Conservation (phyloP, 768 basidiomycete genomes). For the Sporobolomyces phaffii region DNA sequence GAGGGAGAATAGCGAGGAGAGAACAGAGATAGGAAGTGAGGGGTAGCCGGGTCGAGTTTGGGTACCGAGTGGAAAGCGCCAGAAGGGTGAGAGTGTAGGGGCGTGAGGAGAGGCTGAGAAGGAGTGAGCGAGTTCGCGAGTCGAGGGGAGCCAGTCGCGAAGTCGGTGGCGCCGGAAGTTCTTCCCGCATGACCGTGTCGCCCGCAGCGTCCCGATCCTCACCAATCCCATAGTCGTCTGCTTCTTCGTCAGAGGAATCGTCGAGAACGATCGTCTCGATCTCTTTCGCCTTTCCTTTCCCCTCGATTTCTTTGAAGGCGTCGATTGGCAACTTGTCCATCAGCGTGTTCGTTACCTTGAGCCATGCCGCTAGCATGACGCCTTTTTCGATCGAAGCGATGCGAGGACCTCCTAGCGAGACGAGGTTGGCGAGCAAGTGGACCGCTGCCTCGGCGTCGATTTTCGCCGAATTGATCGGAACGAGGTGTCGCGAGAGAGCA, state of each 20-base stretch:
- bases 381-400: conserved; percentile 4
- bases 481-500: not conserved
- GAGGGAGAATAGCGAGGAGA: conserved; percentile 59
- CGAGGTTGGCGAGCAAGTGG: conserved; percentile 23
- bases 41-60: conserved; percentile 51
- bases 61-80: conserved; percentile 56
- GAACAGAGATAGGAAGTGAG: conserved; percentile 59
- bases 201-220: not conserved
- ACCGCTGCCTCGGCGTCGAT: not conserved
- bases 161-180: not conserved
- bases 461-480: not conserved
- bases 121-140: not conserved
- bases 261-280: conserved; percentile 14
- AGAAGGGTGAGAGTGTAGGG: conserved; percentile 23
- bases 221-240: not conserved
- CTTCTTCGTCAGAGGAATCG: conserved; percentile 5
- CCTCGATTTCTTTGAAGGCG: not conserved
- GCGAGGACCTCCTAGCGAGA: not conserved
- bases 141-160: not conserved
- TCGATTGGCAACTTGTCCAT: conserved; percentile 3
- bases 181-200: not conserved
- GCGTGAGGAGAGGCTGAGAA: conserved; percentile 1
- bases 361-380: not conserved
- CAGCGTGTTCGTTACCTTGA: not conserved
- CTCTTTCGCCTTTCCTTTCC: conserved; percentile 3